Percentiles rank a stretch among this genome's conserved stretches.
These are phyloP conservation scores for Mariannaea sp. DNA, from an alignment of 2,329 filamentous ascomycete species.

Conservation along the genomic window DNA sequence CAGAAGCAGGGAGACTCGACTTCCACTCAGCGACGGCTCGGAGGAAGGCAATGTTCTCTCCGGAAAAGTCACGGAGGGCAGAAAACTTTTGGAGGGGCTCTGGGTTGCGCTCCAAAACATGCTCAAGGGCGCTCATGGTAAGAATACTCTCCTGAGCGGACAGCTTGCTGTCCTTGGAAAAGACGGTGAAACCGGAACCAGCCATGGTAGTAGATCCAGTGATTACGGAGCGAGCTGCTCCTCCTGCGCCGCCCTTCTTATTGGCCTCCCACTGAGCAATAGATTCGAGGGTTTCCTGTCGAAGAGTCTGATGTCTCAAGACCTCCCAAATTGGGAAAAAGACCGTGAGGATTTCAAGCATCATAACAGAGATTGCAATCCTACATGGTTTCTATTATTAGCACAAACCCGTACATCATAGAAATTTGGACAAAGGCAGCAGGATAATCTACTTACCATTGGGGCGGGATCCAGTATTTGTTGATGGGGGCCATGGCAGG, in stretches of 20 bases:
- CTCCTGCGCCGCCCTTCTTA: slow-evolving; percentile 39
- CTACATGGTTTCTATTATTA: no score
- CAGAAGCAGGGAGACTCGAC: slow-evolving; percentile 35
- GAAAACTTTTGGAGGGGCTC: slow-evolving; percentile 67
- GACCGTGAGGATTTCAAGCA: slow-evolving; percentile 67
- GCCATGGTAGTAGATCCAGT: slow-evolving; percentile 41
- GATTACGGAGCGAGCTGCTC: slow-evolving; percentile 41
- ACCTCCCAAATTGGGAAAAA: slow-evolving; percentile 67
- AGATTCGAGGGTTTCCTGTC: slow-evolving; percentile 53
- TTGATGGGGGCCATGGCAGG: slow-evolving; percentile 58
- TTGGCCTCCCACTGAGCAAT: slow-evolving; percentile 55
- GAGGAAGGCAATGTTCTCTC: slow-evolving; percentile 70
- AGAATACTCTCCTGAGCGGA: slow-evolving; percentile 46
- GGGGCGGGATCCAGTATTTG: slow-evolving; percentile 60
- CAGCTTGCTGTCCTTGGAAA: slow-evolving; percentile 42
- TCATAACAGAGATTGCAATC: slow-evolving; percentile 64
- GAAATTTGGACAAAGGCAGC: no score
- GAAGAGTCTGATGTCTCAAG: slow-evolving; percentile 49
- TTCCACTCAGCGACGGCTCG: slow-evolving; percentile 56
- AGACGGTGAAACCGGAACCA: slow-evolving; percentile 45
- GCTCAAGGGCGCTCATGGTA: slow-evolving; percentile 48
- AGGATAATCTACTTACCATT: slow-evolving; percentile 60
- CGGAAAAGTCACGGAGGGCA: slow-evolving; percentile 68
- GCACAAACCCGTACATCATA: no score
- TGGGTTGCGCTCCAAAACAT: slow-evolving; percentile 63